Base-by-base conservation (phyloP, 148 eudicot genomes). In the Mesembryanthemum crystallinum region DNA sequence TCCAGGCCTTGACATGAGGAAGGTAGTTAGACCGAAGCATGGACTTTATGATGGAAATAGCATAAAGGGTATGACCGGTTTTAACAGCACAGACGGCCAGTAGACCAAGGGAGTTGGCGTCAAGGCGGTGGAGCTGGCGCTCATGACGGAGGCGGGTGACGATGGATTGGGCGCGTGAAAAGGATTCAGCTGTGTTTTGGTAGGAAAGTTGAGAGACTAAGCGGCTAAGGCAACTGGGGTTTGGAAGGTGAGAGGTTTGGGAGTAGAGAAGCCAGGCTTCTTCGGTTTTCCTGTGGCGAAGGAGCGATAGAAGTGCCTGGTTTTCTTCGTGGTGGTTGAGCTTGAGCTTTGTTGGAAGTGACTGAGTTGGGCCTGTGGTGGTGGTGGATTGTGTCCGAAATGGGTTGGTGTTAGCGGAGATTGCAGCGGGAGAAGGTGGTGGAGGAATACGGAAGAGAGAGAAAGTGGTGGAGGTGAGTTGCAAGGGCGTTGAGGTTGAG, bases 1-100 rank as follows among this genome's bases (percentile, higher is more conserved):
- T 90, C 99, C 97, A 95, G 1, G 97, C 96, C 85, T 95, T 95
- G 61, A 95, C 92, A 74, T 95, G 97, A 8, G 99, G 99, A 17
- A 95, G 82, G 69, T 92, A 90, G 13, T 92, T 91, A 1, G 96
- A 95, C 21, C 76, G 76, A 0, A 95, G 87, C 99, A 95, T 95
- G 49, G 91, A 95, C 81, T 86, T 92, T 57, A 95, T 76, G n/a
- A 95, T 42, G 20, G 94, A 87, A 64, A 84, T 60, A 67, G 97
- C 92, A 69, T 92, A 92, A 25, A 80, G 94, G 30, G 87, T 85
- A 69, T 92, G 91, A 18, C 96, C 92, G 37, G 84, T 69, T 73
- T 89, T 92, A 33, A 92, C 89, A 17, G 99, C 94, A 3, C 92
- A 85, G 25, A 86, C 91, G 3, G 94, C 90, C 2, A 95, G 84